These are phyloP conservation scores for Plasmodium relictum DNA, from an alignment of 169 alveolate species.

Conservation along the genomic window DNA sequence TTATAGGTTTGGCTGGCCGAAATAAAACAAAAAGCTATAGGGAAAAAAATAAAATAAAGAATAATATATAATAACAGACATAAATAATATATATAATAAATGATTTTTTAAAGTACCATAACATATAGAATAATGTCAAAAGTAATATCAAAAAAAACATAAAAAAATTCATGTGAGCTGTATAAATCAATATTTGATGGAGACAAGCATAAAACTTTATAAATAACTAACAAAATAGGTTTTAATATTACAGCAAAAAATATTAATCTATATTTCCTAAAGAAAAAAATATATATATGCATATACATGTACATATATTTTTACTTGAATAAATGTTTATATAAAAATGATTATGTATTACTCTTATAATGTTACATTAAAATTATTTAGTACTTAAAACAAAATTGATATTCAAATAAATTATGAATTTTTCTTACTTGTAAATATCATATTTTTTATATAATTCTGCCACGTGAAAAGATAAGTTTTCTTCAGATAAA, in stretches of 20 bases:
- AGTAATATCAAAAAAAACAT: constrained; percentile 57
- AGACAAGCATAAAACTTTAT: constrained; percentile 72
- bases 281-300: not conserved
- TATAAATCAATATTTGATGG: constrained; percentile 71
- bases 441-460: constrained; percentile 69
- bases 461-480: constrained; percentile 69
- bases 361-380: not conserved
- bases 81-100: not conserved
- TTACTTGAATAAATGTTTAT: not conserved
- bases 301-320: constrained; percentile 4
- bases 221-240: constrained; percentile 51
- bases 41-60: not conserved
- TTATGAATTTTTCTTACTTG: constrained; percentile 28
- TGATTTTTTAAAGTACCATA: constrained; percentile 21
- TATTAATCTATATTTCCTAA: constrained; percentile 58
- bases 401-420: too few relatives aligned
- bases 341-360: not conserved
- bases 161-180: constrained; percentile 68
- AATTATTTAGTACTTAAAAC: too few relatives aligned
- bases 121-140: constrained; percentile 73
- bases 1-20: constrained; percentile 60
- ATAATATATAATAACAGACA: not conserved
- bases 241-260: constrained; percentile 70
- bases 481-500: constrained; percentile 66
- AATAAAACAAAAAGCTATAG: constrained; percentile 62